Evolutionary conservation across 768 basidiomycete genomes (phyloP).

Genomic region (Albatrellus ellisii): DNA sequence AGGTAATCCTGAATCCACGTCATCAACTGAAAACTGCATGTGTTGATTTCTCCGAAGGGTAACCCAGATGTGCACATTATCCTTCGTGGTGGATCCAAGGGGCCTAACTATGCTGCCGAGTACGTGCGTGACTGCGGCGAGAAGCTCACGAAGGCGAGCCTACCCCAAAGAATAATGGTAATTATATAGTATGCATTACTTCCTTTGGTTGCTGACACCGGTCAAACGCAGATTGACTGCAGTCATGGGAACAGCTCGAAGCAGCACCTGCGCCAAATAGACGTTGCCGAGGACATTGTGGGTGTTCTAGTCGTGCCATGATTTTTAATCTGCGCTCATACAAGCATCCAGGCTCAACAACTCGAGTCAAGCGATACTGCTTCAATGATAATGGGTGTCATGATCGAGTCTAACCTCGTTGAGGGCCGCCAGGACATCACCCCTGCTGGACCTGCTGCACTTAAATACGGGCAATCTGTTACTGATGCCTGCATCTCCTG

Average conservation of each 20-base stretch:
- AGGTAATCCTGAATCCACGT: conserved; percentile 27
- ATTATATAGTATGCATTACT: conserved; percentile 48
- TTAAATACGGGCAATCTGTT: conserved; percentile 78
- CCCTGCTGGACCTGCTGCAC: conserved; percentile 47
- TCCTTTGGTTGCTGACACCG: neutral
- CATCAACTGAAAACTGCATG: neutral
- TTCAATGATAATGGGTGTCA: conserved; percentile 74
- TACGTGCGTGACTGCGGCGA: conserved; percentile 63
- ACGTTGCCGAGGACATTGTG: conserved; percentile 86
- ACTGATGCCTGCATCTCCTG: conserved; percentile 88
- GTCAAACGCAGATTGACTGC: conserved; percentile 65
- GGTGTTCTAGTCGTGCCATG: conserved; percentile 17
- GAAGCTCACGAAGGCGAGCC: conserved; percentile 67
- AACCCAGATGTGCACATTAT: conserved; percentile 93
- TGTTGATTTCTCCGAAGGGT: conserved; percentile 32
- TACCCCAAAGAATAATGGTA: conserved; percentile 82
- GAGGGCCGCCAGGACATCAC: conserved; percentile 85
- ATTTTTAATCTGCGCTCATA: conserved; percentile 12
- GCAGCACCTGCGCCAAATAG: conserved; percentile 77
- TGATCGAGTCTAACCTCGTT: conserved; percentile 88
- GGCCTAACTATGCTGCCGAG: conserved; percentile 80
- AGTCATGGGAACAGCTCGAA: conserved; percentile 94
- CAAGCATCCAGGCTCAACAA: conserved; percentile 61
- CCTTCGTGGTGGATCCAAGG: conserved; percentile 77
- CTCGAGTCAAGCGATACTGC: conserved; percentile 61